Evolutionary conservation across 1,284 basidiomycete species (phyloP), one percentile per base, ranked within the genome.

Genomic region (Salmacisia buchloeana): DNA sequence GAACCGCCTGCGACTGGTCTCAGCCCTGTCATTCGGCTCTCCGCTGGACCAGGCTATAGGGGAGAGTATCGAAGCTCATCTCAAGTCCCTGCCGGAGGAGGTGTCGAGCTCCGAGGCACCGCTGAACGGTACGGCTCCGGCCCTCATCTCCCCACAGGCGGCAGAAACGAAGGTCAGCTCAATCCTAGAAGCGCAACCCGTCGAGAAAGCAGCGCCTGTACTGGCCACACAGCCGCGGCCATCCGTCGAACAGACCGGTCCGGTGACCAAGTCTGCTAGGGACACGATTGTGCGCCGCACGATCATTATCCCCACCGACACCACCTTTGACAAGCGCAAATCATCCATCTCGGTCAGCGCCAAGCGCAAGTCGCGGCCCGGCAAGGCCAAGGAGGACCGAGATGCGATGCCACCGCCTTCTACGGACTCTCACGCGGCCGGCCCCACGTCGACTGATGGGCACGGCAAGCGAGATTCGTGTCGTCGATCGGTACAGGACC

Each of bases 261-360:
- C n/a, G n/a, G n/a, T 66, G 12, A 62, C 65, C 59, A 74, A 71
- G 54, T 72, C 71, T 13, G 61, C 68, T 23, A 64, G 74, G 2
- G 67, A 76, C 62, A 76, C 74, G 13, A 69, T 76, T 41, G 68
- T 76, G 10, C 71, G 74, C 7, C 41, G 74, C 10, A 76, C 74
- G 46, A 69, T 76, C 67, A 76, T 76, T 60, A 68, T 76, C 43
- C 71, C 74, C 5, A 60, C 69, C 7, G 68, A 63, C 10, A 35
- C 62, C 56, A 38, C 61, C 36, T 60, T 65, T 38, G 67, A 68
- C 33, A 63, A 68, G 15, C 58, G 67, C 10, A 70, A 69, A 31
- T 69, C 69, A n/a, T 38, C 29, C 3, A 52, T 59, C 29, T 67
- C 70, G 13, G 57, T 59, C 4, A 56, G 46, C 12, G 70, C 71